phyloP scores from a whole-genome alignment of 1,284 basidiomycete species.

The Ustilago hordei region DNA sequence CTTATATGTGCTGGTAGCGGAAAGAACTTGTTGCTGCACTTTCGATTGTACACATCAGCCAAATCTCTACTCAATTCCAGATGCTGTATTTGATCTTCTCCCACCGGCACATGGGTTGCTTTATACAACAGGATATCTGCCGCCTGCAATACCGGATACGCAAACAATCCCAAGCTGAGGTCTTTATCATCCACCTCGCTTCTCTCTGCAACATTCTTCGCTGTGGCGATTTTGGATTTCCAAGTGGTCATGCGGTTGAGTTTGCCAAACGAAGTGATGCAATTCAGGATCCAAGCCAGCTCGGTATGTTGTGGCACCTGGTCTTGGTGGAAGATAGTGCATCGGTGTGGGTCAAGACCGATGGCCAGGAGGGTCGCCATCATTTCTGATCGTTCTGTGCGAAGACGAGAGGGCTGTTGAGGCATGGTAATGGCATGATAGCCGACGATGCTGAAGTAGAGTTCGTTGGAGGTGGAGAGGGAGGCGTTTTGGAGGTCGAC shows the following conservation, averaged over 20 bases:
- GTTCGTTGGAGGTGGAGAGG: constrained; percentile 72
- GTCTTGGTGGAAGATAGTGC: constrained; percentile 88
- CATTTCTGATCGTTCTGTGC: constrained; percentile 76
- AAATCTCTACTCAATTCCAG: constrained; percentile 87
- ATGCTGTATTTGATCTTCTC: constrained; percentile 94
- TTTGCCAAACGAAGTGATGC: constrained; percentile 84
- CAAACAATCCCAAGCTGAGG: constrained; percentile 85
- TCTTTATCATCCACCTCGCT: constrained; percentile 83
- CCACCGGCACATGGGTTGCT: constrained; percentile 92
- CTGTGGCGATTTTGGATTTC: constrained; percentile 86
- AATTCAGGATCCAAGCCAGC: constrained; percentile 90
- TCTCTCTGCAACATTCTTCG: constrained; percentile 76
- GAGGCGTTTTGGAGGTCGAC: constrained; percentile 78
- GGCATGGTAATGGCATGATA: constrained; percentile 71
- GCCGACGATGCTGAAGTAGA: constrained; percentile 86
- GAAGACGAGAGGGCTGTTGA: constrained; percentile 48
- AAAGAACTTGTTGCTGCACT: constrained; percentile 74
- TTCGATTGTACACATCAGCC: constrained; percentile 84
- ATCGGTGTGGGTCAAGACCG: constrained; percentile 83
- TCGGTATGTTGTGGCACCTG: constrained; percentile 87
- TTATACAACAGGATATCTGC: constrained; percentile 92
- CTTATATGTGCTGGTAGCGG: constrained; percentile 80
- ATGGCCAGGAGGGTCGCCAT: constrained; percentile 85
- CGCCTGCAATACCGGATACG: constrained; percentile 92
- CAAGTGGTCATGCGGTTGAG: constrained; percentile 92